Conservation (phyloP, 352 stramenopile genomes). For the Globisporangium nodosum region DNA sequence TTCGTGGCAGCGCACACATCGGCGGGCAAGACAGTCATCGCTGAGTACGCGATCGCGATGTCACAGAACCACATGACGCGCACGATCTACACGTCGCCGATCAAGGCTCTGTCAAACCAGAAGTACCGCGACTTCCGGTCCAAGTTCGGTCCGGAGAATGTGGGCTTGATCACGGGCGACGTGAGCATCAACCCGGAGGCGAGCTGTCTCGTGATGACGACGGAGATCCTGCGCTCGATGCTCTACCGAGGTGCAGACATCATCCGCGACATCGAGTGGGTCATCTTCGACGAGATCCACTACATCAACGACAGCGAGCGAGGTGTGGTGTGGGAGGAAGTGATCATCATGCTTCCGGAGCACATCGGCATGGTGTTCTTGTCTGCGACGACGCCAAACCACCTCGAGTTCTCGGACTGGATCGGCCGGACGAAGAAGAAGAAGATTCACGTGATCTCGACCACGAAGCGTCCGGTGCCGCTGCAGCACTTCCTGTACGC, state of each 20-base stretch:
- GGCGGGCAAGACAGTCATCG: conserved; percentile 96
- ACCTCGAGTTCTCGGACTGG: conserved; percentile 99
- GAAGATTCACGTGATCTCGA: conserved; percentile 97
- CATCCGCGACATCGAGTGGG: conserved; percentile 97
- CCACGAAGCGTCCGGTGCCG: conserved; percentile 95
- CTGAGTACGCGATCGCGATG: conserved; percentile 98
- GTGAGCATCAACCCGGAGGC: conserved; percentile 94
- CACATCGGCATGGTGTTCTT: conserved; percentile 98
- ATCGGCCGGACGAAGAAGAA: conserved; percentile 96
- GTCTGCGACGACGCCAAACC: conserved; percentile 98
- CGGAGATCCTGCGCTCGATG: conserved; percentile 96
- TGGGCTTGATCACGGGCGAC: conserved; percentile 97
- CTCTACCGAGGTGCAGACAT: conserved; percentile 94
- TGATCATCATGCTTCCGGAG: conserved; percentile 97
- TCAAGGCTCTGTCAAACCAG: conserved; percentile 98
- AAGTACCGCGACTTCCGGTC: conserved; percentile 97
- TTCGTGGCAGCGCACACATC: conserved; percentile 97
- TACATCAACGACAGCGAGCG: conserved; percentile 98
- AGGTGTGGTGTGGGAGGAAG: conserved; percentile 97
- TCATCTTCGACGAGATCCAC: conserved; percentile 97
- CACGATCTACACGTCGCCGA: conserved; percentile 97
- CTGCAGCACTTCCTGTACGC: conserved; percentile 95
- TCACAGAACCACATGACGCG: conserved; percentile 88
- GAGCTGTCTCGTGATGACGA: conserved; percentile 98
- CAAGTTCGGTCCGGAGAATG: conserved; percentile 91